Conservation (phyloP, 1,284 basidiomycete genomes). For the Termitomyces sp. region DNA sequence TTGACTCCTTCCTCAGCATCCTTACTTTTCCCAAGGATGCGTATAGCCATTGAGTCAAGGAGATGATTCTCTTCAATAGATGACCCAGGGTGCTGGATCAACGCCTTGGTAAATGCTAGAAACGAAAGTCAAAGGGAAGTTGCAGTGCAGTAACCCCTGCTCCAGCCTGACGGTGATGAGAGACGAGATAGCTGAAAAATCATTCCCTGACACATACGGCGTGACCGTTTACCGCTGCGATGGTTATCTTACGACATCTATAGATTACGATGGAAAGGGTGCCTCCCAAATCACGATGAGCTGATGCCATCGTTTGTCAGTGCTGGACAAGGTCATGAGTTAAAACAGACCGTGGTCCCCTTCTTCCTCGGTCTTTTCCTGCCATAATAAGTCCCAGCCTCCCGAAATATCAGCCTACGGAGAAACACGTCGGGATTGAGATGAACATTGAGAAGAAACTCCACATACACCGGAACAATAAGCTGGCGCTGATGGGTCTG, state of each 20-base stretch:
- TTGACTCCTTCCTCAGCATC: slow-evolving; percentile 46
- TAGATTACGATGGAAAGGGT: slow-evolving; percentile 42
- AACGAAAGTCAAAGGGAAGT: slow-evolving; percentile 53
- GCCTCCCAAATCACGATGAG: slow-evolving; percentile 48
- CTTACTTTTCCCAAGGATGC: slow-evolving; percentile 30
- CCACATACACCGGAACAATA: slow-evolving; percentile 49
- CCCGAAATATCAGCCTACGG: slow-evolving; percentile 44
- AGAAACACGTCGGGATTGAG: neutral
- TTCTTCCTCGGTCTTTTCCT: slow-evolving; percentile 36
- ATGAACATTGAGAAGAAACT: neutral
- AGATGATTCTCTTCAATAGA: slow-evolving; percentile 51
- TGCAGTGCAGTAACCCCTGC: slow-evolving; percentile 50
- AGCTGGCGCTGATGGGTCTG: slow-evolving; percentile 46
- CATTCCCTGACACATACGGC: slow-evolving; percentile 35
- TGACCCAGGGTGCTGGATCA: slow-evolving; percentile 45
- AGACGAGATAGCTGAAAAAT: neutral
- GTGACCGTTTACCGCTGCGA: slow-evolving; percentile 53
- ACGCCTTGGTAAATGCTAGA: slow-evolving; percentile 49
- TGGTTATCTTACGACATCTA: slow-evolving; percentile 53
- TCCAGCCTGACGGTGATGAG: slow-evolving; percentile 36
- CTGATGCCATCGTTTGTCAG: slow-evolving; percentile 23
- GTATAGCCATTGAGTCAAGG: slow-evolving; percentile 46
- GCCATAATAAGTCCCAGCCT: slow-evolving; percentile 38
- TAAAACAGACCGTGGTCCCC: slow-evolving; percentile 36
- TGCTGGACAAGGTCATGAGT: neutral